phyloP scores from a whole-genome alignment of 2,329 filamentous ascomycete species.

The Colletotrichum tabaci region DNA sequence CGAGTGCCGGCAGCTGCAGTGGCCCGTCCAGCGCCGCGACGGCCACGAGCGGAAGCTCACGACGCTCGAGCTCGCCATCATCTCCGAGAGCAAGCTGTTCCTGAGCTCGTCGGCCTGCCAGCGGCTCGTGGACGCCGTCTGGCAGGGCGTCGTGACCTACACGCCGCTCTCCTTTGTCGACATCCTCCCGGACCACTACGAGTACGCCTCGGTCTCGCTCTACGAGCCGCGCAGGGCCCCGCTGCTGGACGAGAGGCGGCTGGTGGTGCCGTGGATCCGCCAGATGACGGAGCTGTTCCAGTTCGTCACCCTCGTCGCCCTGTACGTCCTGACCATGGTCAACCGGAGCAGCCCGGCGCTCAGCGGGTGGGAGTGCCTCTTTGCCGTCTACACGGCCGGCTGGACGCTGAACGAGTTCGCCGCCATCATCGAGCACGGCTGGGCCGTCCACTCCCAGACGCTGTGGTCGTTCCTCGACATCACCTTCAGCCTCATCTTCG shows the following conservation, averaged over 20 bases:
- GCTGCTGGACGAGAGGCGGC: conserved; percentile 78
- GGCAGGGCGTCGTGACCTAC: conserved; percentile 79
- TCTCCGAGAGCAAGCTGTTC: conserved; percentile 79
- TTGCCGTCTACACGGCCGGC: conserved; percentile 75
- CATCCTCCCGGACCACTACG: conserved; percentile 82
- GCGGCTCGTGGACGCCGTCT: conserved; percentile 79
- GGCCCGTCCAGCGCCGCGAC: conserved; percentile 56
- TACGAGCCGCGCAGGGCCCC: conserved; percentile 78
- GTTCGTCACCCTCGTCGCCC: conserved; percentile 72
- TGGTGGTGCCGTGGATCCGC: conserved; percentile 79
- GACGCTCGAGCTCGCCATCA: conserved; percentile 79
- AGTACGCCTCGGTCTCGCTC: conserved; percentile 77
- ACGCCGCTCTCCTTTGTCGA: conserved; percentile 80
- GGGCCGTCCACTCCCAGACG: conserved; percentile 80
- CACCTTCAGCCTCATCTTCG: conserved; percentile 75
- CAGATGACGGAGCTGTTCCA: conserved; percentile 77
- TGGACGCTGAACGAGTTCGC: conserved; percentile 79
- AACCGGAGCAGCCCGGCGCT: conserved; percentile 63
- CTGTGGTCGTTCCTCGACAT: conserved; percentile 83
- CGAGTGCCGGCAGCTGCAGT: conserved; percentile 49
- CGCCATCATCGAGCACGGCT: conserved; percentile 75
- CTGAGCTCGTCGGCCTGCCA: conserved; percentile 78
- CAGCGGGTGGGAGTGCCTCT: conserved; percentile 70
- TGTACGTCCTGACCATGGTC: conserved; percentile 77
- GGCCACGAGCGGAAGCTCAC: conserved; percentile 71